phyloP scores from a whole-genome alignment of 495 filamentous ascomycete species.

The Hyaloscypha finlandica region DNA sequence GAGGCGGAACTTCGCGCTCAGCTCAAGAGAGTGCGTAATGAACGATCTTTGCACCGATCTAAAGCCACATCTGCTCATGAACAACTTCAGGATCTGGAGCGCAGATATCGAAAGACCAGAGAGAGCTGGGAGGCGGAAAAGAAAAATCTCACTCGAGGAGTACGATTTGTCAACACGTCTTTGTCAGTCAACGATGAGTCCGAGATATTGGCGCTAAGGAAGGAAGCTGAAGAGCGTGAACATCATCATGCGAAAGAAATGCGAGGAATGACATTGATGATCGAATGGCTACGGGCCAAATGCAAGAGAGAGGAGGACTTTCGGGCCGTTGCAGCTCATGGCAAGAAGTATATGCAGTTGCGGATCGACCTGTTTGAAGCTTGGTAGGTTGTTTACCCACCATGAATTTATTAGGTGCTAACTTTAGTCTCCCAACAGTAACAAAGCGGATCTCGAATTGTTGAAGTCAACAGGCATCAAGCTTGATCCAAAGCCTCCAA shows the following conservation, averaged over 20 bases:
- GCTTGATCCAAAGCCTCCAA: conserved; percentile 41
- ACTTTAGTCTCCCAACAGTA: conserved; percentile 55
- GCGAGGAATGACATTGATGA: conserved; percentile 80
- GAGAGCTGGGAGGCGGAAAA: conserved; percentile 48
- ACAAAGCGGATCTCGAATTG: conserved; percentile 85
- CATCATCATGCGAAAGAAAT: conserved; percentile 77
- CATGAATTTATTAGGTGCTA: conserved; percentile 3
- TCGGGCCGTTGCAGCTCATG: conserved; percentile 73
- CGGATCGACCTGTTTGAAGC: conserved; percentile 78
- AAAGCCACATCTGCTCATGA: conserved; percentile 46
- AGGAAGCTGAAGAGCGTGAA: conserved; percentile 39
- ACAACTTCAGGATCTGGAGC: conserved; percentile 46
- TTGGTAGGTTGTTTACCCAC: conserved; percentile 66
- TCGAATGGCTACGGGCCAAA: conserved; percentile 81
- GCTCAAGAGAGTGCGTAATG: conserved; percentile 58
- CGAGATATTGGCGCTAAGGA: conserved; percentile 28
- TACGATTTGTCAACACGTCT: conserved; percentile 45
- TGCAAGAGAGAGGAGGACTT: conserved; percentile 79
- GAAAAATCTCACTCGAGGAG: conserved; percentile 42
- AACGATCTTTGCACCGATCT: conserved; percentile 52
- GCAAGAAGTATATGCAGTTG: conserved; percentile 75
- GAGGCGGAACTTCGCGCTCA: conserved; percentile 59
- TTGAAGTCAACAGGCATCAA: conserved; percentile 77
- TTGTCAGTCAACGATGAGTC: conserved; percentile 32
- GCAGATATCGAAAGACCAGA: conserved; percentile 41